A percentile compares a stretch with the other conserved stretches of the same genome.
Evolutionary conservation across 202 grass and related monocot genomes (phyloP).

Genomic region (Digitaria exilis): DNA sequence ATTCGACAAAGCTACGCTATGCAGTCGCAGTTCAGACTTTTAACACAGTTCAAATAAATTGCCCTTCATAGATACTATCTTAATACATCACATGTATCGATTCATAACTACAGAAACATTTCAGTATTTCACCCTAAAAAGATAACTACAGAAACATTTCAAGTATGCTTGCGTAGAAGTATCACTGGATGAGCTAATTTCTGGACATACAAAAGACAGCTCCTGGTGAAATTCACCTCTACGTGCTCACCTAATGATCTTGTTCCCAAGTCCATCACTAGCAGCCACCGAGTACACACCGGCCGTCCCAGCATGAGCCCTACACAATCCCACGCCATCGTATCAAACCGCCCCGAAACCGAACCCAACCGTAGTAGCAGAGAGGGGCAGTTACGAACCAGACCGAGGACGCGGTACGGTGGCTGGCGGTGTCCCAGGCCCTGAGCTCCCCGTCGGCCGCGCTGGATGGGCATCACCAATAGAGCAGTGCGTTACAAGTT

Average conservation of each 20-base stretch:
- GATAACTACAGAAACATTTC: background rate
- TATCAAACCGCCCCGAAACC: background rate
- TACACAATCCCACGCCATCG: slow-evolving; percentile 33
- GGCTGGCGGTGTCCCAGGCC: slow-evolving; percentile 73
- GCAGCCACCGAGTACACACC: slow-evolving; percentile 77
- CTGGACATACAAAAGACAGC: background rate
- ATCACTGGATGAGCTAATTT: background rate
- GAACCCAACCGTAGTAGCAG: background rate
- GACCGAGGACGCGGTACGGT: slow-evolving; percentile 69
- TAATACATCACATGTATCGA: background rate
- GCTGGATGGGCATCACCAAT: slow-evolving; percentile 23
- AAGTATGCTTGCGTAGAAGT: background rate
- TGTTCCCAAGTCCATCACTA: slow-evolving; percentile 44
- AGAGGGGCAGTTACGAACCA: slow-evolving; percentile 38
- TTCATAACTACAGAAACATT: background rate
- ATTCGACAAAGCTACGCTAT: background rate
- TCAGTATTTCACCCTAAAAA: too few relatives aligned
- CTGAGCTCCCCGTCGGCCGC: slow-evolving; percentile 85
- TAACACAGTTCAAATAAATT: background rate
- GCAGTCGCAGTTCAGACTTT: background rate
- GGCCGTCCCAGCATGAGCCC: slow-evolving; percentile 79
- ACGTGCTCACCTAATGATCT: slow-evolving; percentile 50
- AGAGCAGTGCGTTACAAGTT: background rate
- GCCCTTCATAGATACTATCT: background rate
- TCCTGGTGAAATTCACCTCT: background rate